Conservation (phyloP, 495 filamentous ascomycete species). For the Tricharina praecox region DNA sequence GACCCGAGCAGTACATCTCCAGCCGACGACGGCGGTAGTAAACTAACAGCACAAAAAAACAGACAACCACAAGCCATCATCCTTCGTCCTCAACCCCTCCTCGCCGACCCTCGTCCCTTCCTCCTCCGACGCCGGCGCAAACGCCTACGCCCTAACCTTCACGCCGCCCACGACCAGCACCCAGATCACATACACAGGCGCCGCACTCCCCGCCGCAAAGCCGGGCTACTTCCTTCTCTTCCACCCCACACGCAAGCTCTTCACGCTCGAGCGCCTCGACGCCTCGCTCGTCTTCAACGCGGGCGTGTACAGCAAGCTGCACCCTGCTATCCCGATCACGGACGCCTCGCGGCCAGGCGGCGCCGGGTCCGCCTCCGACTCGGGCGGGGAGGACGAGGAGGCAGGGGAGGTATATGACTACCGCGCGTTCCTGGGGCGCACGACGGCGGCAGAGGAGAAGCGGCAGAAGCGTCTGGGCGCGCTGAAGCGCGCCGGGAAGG, state of each 20-base stretch:
- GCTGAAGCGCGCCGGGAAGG: conserved; percentile 19
- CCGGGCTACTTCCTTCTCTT: conserved; percentile 23
- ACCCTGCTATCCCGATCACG: conserved; percentile 14
- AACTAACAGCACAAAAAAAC: too few species aligned
- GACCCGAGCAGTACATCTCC: too few species aligned
- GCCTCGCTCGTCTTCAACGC: conserved; percentile 24
- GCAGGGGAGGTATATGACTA: conserved; percentile 18
- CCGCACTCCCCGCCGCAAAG: conserved; percentile 11
- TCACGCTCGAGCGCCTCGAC: conserved; percentile 24
- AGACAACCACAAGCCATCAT: conserved; percentile 6
- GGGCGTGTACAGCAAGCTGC: conserved; percentile 16
- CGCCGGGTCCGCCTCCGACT: background rate
- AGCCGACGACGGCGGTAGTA: too few species aligned
- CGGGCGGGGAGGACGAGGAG: conserved; percentile 20
- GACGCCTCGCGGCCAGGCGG: background rate
- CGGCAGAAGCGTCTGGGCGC: conserved; percentile 20
- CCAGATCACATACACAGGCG: conserved; percentile 8
- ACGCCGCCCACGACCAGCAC: background rate
- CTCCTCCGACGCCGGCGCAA: background rate
- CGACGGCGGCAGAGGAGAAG: conserved; percentile 20
- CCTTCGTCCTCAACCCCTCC: background rate
- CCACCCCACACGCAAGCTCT: conserved; percentile 17
- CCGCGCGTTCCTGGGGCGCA: conserved; percentile 20
- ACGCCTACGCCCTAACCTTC: conserved; percentile 5
- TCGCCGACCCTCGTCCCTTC: background rate